These are phyloP conservation scores for Sphagnum contortum DNA, from an alignment of 225 moss, liverwort and hornwort genomes.

Conservation along the genomic window DNA sequence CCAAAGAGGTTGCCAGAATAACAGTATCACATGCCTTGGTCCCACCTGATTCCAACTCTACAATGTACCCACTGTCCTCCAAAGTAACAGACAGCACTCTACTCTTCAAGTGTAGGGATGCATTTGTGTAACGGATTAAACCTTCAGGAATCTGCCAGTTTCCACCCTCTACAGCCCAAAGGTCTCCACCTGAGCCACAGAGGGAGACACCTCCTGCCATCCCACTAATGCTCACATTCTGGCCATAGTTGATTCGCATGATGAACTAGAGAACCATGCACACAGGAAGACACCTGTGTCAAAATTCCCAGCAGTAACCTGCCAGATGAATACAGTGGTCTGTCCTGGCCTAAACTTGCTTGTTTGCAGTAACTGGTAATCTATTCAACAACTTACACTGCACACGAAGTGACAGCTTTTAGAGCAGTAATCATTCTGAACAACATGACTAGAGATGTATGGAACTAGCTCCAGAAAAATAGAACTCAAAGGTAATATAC, in stretches of 20 bases:
- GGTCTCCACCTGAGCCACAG: slow-evolving; percentile 77
- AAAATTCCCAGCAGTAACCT: background rate
- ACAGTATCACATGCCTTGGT: slow-evolving; percentile 52
- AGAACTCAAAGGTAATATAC: too few relatives aligned
- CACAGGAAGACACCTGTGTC: slow-evolving; percentile 5
- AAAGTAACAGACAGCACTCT: slow-evolving; percentile 59
- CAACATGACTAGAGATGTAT: too few relatives aligned
- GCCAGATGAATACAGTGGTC: too few relatives aligned
- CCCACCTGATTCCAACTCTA: slow-evolving; percentile 29
- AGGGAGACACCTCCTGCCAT: slow-evolving; percentile 86
- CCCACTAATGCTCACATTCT: slow-evolving; percentile 84
- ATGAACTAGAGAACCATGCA: slow-evolving; percentile 45
- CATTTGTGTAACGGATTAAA: slow-evolving; percentile 60
- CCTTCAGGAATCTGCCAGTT: slow-evolving; percentile 86
- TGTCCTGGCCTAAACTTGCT: too few relatives aligned
- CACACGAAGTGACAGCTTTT: too few relatives aligned
- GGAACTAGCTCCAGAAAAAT: too few relatives aligned
- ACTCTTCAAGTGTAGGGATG: slow-evolving; percentile 61
- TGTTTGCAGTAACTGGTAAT: too few relatives aligned
- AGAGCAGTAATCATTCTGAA: too few relatives aligned
- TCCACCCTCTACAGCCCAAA: slow-evolving; percentile 84
- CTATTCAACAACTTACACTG: too few relatives aligned
- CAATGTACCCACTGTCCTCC: slow-evolving; percentile 32
- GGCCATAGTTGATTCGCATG: slow-evolving; percentile 89
- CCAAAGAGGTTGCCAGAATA: slow-evolving; percentile 75